phyloP scores from a whole-genome alignment of 306 rosid species.

The Casuarina cunninghamiana region DNA sequence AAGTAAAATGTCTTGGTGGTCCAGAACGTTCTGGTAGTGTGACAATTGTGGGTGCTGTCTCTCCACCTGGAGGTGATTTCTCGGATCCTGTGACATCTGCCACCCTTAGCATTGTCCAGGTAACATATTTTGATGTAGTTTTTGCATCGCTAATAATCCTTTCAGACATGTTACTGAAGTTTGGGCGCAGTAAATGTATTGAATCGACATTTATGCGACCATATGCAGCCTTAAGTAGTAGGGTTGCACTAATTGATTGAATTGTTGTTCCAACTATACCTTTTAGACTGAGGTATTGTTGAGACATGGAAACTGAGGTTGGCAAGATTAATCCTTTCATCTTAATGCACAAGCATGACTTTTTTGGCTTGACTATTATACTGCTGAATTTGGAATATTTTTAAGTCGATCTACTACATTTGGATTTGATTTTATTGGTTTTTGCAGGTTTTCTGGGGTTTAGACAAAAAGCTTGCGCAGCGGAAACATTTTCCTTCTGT shows the following conservation, averaged over 20 bases:
- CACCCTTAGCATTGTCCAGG: conserved; percentile 99
- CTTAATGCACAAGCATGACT: background rate
- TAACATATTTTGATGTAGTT: conserved; percentile 26
- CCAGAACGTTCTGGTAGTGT: conserved; percentile 99
- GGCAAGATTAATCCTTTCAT: background rate
- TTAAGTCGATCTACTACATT: conserved; percentile 8
- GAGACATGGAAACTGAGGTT: background rate
- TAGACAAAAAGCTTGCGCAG: conserved; percentile 99
- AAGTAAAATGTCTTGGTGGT: conserved; percentile 97
- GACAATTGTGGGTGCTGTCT: conserved; percentile 99
- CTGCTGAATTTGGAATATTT: background rate
- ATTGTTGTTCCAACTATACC: background rate
- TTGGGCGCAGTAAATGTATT: background rate
- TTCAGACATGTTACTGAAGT: background rate
- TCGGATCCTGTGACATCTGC: conserved; percentile 99
- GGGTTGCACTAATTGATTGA: background rate
- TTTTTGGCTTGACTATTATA: background rate
- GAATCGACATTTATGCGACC: conserved; percentile 2
- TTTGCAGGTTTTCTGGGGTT: conserved; percentile 96
- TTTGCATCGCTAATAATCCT: background rate
- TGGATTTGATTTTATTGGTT: conserved; percentile 6
- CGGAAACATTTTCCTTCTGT: conserved; percentile 99
- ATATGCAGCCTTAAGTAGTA: background rate
- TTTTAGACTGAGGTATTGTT: background rate
- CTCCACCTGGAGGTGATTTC: conserved; percentile 99